These are phyloP conservation scores for Suillus cothurnatus DNA, from an alignment of 768 basidiomycete genomes.

Conservation along the genomic window DNA sequence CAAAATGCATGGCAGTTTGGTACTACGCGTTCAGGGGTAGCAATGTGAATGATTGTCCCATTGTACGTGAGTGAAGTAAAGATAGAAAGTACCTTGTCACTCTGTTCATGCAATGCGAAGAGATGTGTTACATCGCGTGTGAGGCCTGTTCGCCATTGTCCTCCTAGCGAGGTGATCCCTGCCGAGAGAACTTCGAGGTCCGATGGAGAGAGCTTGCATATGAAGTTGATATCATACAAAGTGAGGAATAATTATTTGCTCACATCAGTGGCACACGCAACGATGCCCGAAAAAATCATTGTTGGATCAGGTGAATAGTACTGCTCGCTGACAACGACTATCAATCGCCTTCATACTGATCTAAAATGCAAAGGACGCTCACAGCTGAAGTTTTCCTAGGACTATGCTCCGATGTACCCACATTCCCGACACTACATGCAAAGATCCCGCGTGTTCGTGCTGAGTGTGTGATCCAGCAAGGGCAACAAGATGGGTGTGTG, in stretches of 20 bases:
- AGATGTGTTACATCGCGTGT: conserved; percentile 89
- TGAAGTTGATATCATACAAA: conserved; percentile 4
- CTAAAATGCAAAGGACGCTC: conserved; percentile 24
- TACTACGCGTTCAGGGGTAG: conserved; percentile 31
- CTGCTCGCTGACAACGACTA: conserved; percentile 39
- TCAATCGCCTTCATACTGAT: conserved; percentile 9
- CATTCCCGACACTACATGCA: conserved; percentile 41
- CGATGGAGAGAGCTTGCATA: conserved; percentile 50
- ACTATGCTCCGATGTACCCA: conserved; percentile 75
- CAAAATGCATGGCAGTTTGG: conserved; percentile 56
- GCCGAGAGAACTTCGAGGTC: conserved; percentile 77
- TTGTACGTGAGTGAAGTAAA: neutral
- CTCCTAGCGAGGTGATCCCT: conserved; percentile 75
- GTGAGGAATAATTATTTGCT: conserved; percentile 16
- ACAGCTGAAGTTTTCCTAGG: conserved; percentile 60
- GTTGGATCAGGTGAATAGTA: conserved; percentile 78
- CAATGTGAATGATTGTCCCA: neutral
- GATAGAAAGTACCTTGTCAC: conserved; percentile 46
- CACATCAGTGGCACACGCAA: conserved; percentile 72
- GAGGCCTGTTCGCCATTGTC: conserved; percentile 75
- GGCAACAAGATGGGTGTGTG: conserved; percentile 50
- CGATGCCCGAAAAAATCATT: conserved; percentile 82
- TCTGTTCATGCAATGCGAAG: conserved; percentile 56
- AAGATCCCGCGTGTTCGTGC: conserved; percentile 26
- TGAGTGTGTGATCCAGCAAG: conserved; percentile 56